These are phyloP conservation scores for Boletus mariae DNA, from an alignment of 1,284 basidiomycete genomes.

Conservation along the genomic window DNA sequence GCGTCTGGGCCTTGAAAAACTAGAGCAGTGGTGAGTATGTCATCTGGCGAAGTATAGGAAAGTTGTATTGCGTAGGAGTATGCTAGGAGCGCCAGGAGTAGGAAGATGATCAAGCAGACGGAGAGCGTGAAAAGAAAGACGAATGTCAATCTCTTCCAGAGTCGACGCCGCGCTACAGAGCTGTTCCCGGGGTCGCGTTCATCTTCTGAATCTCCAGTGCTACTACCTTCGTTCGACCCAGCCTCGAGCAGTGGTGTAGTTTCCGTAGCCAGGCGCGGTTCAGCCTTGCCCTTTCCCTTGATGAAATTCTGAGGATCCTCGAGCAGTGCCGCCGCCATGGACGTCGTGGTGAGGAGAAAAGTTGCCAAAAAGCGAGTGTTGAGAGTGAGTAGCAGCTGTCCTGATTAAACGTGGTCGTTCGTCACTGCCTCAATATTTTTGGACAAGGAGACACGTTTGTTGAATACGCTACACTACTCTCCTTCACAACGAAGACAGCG, in stretches of 20 bases:
- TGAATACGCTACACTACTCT: conserved; percentile 12
- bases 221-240: conserved; percentile 18
- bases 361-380: conserved; percentile 1
- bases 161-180: conserved; percentile 15
- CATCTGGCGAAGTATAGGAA: conserved; percentile 51
- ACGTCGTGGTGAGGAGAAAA: conserved; percentile 9
- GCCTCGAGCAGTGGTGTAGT: conserved; percentile 32
- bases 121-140: conserved; percentile 36
- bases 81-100: conserved; percentile 47
- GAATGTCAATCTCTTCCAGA: conserved; percentile 27
- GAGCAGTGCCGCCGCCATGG: conserved; percentile 22
- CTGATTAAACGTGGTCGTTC: conserved; percentile 15
- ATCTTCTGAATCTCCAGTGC: conserved; percentile 11
- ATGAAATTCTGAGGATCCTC: conserved; percentile 9
- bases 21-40: conserved; percentile 53
- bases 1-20: conserved; percentile 57
- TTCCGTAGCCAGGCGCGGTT: conserved; percentile 27
- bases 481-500: conserved; percentile 35
- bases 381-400: conserved; percentile 4
- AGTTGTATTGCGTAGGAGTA: conserved; percentile 62
- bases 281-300: conserved; percentile 33
- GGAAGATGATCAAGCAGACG: conserved; percentile 41
- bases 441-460: background rate
- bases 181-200: conserved; percentile 12
- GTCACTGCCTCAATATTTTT: background rate